phyloP scores from a whole-genome alignment of 805 yeast species.

The Wickerhamiella azyma region DNA sequence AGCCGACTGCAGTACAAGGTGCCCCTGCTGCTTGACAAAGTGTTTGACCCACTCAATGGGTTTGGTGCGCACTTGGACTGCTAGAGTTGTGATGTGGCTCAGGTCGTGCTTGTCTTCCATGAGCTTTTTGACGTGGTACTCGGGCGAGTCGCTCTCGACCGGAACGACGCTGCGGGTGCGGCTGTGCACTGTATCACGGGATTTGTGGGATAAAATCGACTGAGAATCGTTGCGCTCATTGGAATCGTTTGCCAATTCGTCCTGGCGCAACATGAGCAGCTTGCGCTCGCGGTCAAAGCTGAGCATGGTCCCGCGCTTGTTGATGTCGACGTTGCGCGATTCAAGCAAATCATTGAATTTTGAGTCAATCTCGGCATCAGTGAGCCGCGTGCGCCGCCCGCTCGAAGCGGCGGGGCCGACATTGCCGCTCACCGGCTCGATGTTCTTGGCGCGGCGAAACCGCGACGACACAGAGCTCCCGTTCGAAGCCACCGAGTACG shows the following conservation, averaged over 20 bases:
- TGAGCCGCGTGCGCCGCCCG: neutral
- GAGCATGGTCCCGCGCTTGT: conserved; percentile 65
- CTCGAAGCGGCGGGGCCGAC: neutral
- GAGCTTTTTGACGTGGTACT: conserved; percentile 59
- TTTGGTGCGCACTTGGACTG: conserved; percentile 88
- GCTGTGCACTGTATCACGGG: conserved; percentile 14
- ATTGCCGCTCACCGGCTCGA: conserved; percentile 3
- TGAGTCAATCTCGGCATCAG: conserved; percentile 42
- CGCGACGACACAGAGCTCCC: neutral
- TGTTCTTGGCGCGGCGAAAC: conserved; percentile 1
- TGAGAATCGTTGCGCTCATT: conserved; percentile 7
- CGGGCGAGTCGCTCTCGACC: conserved; percentile 38
- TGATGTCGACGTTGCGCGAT: conserved; percentile 51
- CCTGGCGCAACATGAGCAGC: conserved; percentile 86
- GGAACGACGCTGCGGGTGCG: conserved; percentile 15
- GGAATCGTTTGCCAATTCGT: conserved; percentile 39
- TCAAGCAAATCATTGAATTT: conserved; percentile 62
- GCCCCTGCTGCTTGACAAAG: conserved; percentile 74
- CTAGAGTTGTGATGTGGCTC: conserved; percentile 63
- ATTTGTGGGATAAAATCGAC: neutral
- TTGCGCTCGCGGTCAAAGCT: conserved; percentile 64
- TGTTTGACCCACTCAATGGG: conserved; percentile 68
- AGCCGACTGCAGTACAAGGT: conserved; percentile 55
- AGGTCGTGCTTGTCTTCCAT: conserved; percentile 55
- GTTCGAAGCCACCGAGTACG: neutral